Evolutionary conservation across 106 monocot genomes (phyloP).

Genomic region (Dendrobium nobile): DNA sequence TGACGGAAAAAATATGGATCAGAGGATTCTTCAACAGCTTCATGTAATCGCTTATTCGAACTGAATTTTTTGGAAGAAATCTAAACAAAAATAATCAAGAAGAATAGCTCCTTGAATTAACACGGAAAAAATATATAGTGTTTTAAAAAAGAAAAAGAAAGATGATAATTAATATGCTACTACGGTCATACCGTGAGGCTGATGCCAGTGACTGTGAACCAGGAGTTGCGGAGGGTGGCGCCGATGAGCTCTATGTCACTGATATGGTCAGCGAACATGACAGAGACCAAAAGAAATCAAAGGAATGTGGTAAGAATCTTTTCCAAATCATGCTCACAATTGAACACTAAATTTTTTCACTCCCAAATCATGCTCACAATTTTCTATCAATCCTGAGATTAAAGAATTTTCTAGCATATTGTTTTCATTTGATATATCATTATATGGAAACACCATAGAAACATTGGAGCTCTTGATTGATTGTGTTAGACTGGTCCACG

Average conservation of each 20-base stretch:
- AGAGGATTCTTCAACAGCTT: too few species aligned
- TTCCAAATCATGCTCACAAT: slow-evolving; percentile 41
- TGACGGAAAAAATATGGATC: too few species aligned
- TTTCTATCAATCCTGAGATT: slow-evolving; percentile 52
- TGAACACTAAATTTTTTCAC: slow-evolving; percentile 43
- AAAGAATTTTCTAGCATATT: slow-evolving; percentile 55
- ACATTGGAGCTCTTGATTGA: slow-evolving; percentile 68
- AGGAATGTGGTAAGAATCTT: slow-evolving; percentile 31
- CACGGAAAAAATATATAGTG: too few species aligned
- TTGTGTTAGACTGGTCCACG: not conserved
- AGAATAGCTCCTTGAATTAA: not conserved
- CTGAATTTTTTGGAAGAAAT: not conserved
- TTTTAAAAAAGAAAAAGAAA: too few species aligned
- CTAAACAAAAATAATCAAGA: not conserved
- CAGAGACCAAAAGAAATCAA: slow-evolving; percentile 30
- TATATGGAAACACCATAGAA: slow-evolving; percentile 88
- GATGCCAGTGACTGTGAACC: slow-evolving; percentile 61
- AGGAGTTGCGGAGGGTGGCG: slow-evolving; percentile 81
- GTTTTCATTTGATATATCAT: slow-evolving; percentile 46
- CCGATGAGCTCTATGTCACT: slow-evolving; percentile 73
- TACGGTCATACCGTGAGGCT: slow-evolving; percentile 38
- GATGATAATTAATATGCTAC: not conserved
- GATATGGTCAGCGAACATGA: slow-evolving; percentile 87
- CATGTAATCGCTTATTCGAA: not conserved
- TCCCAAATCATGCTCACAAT: slow-evolving; percentile 47